Evolutionary conservation across 2,329 filamentous ascomycete genomes (phyloP), one percentile per base, ranked within the genome.

Genomic region (Rachicladosporium sp.): DNA sequence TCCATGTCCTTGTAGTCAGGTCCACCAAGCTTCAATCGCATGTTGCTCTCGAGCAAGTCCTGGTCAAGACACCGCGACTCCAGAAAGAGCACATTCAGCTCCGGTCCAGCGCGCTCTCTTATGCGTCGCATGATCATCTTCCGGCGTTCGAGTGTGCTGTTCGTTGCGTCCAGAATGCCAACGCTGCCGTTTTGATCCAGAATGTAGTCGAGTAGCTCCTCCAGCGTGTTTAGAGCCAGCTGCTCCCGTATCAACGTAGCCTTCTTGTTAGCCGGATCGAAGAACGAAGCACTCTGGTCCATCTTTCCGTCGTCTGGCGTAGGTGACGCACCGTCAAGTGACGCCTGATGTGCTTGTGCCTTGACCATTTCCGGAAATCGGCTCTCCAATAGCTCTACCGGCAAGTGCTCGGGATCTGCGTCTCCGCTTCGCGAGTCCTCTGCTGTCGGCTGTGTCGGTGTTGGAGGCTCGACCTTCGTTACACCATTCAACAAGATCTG

Each of bases 1-100:
- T 98, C 89, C 63, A 94, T 93, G 57, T 86, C 85, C 54, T 82
- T 85, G 66, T 98, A 98, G 61, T 98, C 91, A 0, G 91, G 91
- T 0, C 91, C 91, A 3, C 85, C 93, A 5, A 96, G 76, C 68
- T 96, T 96, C 45, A 96, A 68, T 21, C 89, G 86, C 87, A 96
- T 96, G 56, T 96, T 96, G 11, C 88, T 85, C 61, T 96, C 88
- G 30, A 96, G 70, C 15, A 96, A 68, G 48, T 76, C 76, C 43
- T 83, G 71, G 51, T 96, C 88, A 44, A 86, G 73, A 61, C 91
- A 98, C 38, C 93, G 82, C 53, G 86, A 94, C 66, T 98, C 91
- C 21, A 98, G 81, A 59, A 96, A 98, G 8, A 98, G 69, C 11
- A 98, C 86, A 27, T 89, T 89, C 13, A 98, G 70, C 48, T 79